Conservation (phyloP, 2,329 filamentous ascomycete genomes). For the Juglanconis oblonga region DNA sequence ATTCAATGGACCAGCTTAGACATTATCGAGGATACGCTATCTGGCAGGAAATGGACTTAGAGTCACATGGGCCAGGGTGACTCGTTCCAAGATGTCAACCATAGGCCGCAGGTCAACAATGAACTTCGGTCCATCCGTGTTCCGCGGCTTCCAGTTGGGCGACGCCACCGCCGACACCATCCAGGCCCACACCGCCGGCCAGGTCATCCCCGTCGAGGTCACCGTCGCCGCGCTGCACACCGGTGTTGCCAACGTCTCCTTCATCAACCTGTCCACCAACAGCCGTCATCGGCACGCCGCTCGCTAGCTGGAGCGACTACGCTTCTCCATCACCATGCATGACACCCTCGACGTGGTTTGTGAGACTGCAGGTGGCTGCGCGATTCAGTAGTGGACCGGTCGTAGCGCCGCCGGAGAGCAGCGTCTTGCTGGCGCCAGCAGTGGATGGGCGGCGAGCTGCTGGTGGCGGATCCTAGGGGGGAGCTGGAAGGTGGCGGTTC, state of each 20-base stretch:
- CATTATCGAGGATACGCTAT: too few species aligned
- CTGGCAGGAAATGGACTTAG: too few species aligned
- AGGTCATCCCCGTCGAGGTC: slow-evolving; percentile 41
- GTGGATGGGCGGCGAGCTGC: too few species aligned
- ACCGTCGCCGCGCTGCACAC: slow-evolving; percentile 51
- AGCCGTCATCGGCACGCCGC: slow-evolving; percentile 42
- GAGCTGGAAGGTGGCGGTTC: too few species aligned
- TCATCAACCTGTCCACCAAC: slow-evolving; percentile 48
- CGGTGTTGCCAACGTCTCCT: slow-evolving; percentile 52
- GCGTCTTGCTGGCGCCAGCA: too few species aligned
- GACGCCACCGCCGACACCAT: slow-evolving; percentile 51
- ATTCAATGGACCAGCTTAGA: too few species aligned
- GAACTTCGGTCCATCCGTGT: slow-evolving; percentile 21
- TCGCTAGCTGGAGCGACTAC: slow-evolving; percentile 48
- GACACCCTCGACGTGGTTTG: slow-evolving; percentile 41
- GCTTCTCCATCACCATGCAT: slow-evolving; percentile 56
- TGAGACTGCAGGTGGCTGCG: slow-evolving; percentile 42
- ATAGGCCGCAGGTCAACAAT: too few species aligned
- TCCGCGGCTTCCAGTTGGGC: slow-evolving; percentile 56
- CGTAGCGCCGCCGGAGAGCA: too few species aligned
- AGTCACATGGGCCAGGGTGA: too few species aligned
- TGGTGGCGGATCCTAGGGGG: too few species aligned
- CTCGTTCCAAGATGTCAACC: too few species aligned
- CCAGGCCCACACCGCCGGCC: slow-evolving; percentile 47
- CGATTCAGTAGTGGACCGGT: slow-evolving; percentile 47